Evolutionary conservation across 768 basidiomycete species (phyloP).

Genomic region (Hericium rajendrae): DNA sequence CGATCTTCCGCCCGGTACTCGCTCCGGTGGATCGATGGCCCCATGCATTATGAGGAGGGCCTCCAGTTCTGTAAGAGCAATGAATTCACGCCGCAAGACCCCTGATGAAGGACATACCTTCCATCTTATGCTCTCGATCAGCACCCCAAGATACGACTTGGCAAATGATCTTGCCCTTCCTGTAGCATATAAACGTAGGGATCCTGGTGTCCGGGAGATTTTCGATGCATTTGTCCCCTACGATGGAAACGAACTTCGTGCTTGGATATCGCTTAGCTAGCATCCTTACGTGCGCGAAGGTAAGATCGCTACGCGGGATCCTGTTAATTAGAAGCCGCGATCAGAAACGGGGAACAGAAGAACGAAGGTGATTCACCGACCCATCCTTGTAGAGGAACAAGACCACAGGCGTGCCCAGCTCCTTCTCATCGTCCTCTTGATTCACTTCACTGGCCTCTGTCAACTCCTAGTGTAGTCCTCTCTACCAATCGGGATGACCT

Average conservation of each 20-base stretch:
- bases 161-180: conserved; percentile 81
- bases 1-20: conserved; percentile 21
- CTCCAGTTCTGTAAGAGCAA: conserved; percentile 50
- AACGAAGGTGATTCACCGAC: conserved; percentile 35
- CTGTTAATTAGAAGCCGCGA: conserved; percentile 29
- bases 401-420: conserved; percentile 82
- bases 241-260: conserved; percentile 93
- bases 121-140: conserved; percentile 61
- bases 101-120: conserved; percentile 45
- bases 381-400: conserved; percentile 94
- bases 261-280: conserved; percentile 80
- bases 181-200: conserved; percentile 90
- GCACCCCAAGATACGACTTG: conserved; percentile 82
- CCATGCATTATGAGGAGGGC: conserved; percentile 55
- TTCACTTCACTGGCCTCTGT: conserved; percentile 80
- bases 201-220: conserved; percentile 86
- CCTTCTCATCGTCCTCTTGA: conserved; percentile 53
- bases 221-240: conserved; percentile 92
- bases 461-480: conserved; percentile 94
- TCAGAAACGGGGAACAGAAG: neutral
- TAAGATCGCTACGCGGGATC: conserved; percentile 69
- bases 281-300: conserved; percentile 55
- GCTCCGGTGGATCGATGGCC: conserved; percentile 51
- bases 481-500: conserved; percentile 79
- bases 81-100: conserved; percentile 4